Percentiles rank a stretch among this genome's conserved stretches.
Conservation (phyloP, 768 basidiomycete genomes). For the Xerocomellus chrysenteron region DNA sequence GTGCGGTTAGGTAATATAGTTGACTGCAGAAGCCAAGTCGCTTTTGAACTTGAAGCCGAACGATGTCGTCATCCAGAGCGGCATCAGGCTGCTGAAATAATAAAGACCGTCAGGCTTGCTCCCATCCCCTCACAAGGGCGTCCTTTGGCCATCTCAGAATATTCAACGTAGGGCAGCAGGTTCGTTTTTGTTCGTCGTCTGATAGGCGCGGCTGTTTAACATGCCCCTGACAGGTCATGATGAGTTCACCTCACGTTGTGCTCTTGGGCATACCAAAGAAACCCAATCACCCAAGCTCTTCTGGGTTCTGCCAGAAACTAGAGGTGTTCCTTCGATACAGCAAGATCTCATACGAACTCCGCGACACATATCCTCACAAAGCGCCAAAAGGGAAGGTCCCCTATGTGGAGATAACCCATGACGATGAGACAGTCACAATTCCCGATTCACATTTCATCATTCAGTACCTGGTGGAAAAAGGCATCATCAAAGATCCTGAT, state of each 20-base stretch:
- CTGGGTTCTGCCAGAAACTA: slow-evolving; percentile 36
- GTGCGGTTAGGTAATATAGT: no score
- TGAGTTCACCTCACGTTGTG: slow-evolving; percentile 21
- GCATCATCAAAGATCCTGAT: slow-evolving; percentile 29
- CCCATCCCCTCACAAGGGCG: background rate
- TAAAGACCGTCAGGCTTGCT: background rate
- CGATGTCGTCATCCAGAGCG: background rate
- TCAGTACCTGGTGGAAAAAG: slow-evolving; percentile 27
- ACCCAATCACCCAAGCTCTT: slow-evolving; percentile 21
- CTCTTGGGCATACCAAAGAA: slow-evolving; percentile 24
- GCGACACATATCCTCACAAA: slow-evolving; percentile 23
- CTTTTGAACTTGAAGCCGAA: background rate
- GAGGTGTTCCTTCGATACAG: slow-evolving; percentile 31
- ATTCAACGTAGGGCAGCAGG: background rate
- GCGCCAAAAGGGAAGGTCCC: slow-evolving; percentile 37
- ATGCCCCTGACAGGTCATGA: slow-evolving; percentile 10
- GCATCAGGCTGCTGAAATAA: background rate
- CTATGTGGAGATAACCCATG: slow-evolving; percentile 30
- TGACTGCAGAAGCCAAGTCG: slow-evolving; percentile 1
- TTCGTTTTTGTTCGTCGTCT: background rate
- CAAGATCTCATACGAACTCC: slow-evolving; percentile 28
- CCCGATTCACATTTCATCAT: slow-evolving; percentile 37
- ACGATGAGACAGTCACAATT: slow-evolving; percentile 16
- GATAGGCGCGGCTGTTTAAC: background rate
- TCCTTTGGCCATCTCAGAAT: background rate